Evolutionary conservation across 306 rosid species (phyloP).

Genomic region (Benincasa hispida): DNA sequence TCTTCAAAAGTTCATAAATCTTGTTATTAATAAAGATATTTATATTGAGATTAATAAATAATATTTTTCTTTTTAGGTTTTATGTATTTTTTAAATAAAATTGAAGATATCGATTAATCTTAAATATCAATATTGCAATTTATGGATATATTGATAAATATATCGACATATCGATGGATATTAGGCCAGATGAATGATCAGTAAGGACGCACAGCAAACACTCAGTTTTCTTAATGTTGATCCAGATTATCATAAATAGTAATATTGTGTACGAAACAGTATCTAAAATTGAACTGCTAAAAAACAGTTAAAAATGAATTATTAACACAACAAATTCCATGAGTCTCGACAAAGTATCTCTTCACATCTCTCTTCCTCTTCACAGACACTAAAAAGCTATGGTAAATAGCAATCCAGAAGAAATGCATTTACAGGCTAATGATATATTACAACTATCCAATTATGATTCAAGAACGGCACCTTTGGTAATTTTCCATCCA

Average conservation of each 20-base stretch:
- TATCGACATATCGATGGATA: no score
- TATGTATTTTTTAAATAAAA: no score
- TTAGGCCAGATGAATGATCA: background rate
- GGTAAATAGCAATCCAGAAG: background rate
- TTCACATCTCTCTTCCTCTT: background rate
- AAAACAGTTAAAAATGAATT: background rate
- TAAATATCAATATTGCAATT: no score
- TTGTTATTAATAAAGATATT: no score
- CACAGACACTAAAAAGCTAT: background rate
- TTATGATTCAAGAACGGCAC: conserved; percentile 79
- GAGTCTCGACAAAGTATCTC: background rate
- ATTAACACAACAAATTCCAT: background rate
- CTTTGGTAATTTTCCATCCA: conserved; percentile 86
- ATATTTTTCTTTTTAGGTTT: no score
- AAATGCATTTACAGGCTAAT: conserved; percentile 18
- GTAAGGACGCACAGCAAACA: background rate
- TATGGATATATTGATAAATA: no score
- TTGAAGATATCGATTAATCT: no score
- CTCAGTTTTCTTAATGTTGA: background rate
- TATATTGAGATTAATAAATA: no score
- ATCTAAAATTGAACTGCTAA: background rate
- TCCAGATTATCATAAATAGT: background rate
- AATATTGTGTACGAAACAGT: background rate
- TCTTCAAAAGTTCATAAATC: no score
- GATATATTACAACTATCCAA: conserved; percentile 3